A percentile compares a stretch with the other conserved stretches of the same genome.
phyloP scores from a whole-genome alignment of 495 filamentous ascomycete species.

The Tetracladium marchalianum region DNA sequence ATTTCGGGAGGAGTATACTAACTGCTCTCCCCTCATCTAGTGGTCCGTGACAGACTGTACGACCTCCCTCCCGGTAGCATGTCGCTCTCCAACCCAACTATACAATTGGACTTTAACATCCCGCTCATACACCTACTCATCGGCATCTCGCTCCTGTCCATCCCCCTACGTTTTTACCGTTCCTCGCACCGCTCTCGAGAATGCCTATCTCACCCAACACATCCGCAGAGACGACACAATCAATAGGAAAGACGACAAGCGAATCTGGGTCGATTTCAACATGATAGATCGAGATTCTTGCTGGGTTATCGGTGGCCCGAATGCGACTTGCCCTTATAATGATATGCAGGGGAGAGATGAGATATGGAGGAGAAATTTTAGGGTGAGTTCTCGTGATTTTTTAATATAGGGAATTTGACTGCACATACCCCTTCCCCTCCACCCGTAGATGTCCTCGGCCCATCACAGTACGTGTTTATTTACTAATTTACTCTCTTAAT shows the following conservation, averaged over 20 bases:
- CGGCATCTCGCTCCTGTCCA: constrained; percentile 25
- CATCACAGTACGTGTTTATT: too few species aligned
- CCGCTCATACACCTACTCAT: constrained; percentile 26
- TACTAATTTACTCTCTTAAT: too few species aligned
- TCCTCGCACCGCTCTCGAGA: constrained; percentile 53
- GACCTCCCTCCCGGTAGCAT: constrained; percentile 38
- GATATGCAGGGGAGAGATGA: constrained; percentile 26
- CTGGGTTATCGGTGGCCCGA: constrained; percentile 45
- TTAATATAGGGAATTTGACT: not conserved
- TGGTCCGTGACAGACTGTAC: constrained; percentile 49
- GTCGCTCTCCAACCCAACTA: constrained; percentile 37
- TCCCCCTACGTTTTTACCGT: constrained; percentile 32
- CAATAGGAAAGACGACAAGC: constrained; percentile 15
- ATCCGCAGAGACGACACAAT: constrained; percentile 13
- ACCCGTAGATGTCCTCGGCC: too few species aligned
- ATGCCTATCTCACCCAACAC: constrained; percentile 37
- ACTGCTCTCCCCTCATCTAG: too few species aligned
- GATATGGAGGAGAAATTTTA: constrained; percentile 28
- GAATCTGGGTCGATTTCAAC: constrained; percentile 52
- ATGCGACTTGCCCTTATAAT: constrained; percentile 44
- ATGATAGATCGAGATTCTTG: constrained; percentile 41
- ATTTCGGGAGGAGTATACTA: too few species aligned
- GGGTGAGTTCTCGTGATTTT: constrained; percentile 26
- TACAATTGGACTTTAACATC: constrained; percentile 46
- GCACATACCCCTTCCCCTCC: too few species aligned